Conservation (phyloP, 805 yeast genomes). For the Kodamaea hsintzibuensis region DNA sequence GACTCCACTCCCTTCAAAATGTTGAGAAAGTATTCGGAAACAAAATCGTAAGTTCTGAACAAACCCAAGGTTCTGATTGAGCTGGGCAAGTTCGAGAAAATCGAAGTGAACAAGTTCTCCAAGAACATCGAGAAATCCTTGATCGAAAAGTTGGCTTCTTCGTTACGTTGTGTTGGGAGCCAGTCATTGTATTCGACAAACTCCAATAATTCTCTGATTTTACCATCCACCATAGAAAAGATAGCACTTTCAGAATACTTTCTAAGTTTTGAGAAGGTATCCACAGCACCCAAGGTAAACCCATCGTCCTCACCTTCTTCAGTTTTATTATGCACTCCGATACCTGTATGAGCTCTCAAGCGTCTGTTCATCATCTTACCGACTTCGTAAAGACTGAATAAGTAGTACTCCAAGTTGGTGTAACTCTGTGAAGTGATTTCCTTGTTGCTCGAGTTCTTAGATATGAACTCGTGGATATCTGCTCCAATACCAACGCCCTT, state of each 20-base stretch:
- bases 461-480: conserved; percentile 54
- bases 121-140: conserved; percentile 84
- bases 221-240: conserved; percentile 78
- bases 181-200: conserved; percentile 82
- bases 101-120: conserved; percentile 81
- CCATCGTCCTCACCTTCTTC: conserved; percentile 29
- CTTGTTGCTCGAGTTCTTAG: conserved; percentile 70
- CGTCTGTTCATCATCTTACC: conserved; percentile 45
- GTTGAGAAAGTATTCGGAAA: conserved; percentile 68
- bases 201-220: conserved; percentile 77
- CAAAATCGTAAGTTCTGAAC: conserved; percentile 82
- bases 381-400: conserved; percentile 70
- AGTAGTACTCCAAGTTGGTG: conserved; percentile 84
- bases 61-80: conserved; percentile 77
- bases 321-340: conserved; percentile 42
- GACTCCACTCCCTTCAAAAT: conserved; percentile 55
- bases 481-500: conserved; percentile 57
- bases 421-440: conserved; percentile 89
- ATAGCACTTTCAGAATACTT: conserved; percentile 76
- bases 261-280: conserved; percentile 57
- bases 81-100: conserved; percentile 77
- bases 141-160: conserved; percentile 71
- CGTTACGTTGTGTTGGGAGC: conserved; percentile 52
- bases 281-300: conserved; percentile 49
- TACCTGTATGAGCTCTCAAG: conserved; percentile 38